Base-by-base conservation (phyloP, 306 rosid genomes). In the barrel medic (Medicago truncatula) region DNA sequence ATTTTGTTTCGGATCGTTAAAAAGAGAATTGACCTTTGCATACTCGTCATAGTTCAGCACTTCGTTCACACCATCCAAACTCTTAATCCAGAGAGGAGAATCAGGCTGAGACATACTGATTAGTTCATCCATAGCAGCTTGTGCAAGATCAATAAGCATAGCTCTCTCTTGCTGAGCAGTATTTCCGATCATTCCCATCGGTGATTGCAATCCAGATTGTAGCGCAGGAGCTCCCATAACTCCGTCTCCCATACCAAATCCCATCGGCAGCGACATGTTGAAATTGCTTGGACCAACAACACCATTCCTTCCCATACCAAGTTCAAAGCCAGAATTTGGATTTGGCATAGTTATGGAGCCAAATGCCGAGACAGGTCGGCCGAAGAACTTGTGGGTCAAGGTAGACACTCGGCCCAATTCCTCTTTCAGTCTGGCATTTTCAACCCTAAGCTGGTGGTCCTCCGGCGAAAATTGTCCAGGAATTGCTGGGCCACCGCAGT, bases 401-500 rank as follows among this genome's bases (percentile, higher is more conserved):
- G 85, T 7, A 70, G 85, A 85, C 9, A 89, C 81, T 31, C 97
- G 85, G 71, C 72, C 83, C 76, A 95, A 44, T 63, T 95, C 97
- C 31, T 92, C 96, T 76, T 80, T 86, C 17, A 95, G 43, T 21
- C 97, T 85, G 74, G 93, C 97, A 84, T 93, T 93, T 66, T 91
- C 96, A 20, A 89, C 84, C 76, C 93, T 81, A 15, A 90, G 83
- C 8, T 90, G 97, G 78, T 92, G 96, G 64, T 92, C 98, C 74
- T 92, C 97, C 49, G 85, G 66, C 7, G 92, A 89, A 65, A 95
- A 72, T 72, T 87, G 92, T 14, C 92, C 97, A 2, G 90, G 96
- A 81, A 95, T 85, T 7, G 97, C 94, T 0, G 89, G 93, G 6
- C 98, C 97, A 36, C 98, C 98, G 16, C 98, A 95, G 17, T 46